A percentile compares a stretch with the other conserved stretches of the same genome.
These are phyloP conservation scores for Salicornia ramosissima DNA, from an alignment of 148 eudicot species.

Conservation along the genomic window DNA sequence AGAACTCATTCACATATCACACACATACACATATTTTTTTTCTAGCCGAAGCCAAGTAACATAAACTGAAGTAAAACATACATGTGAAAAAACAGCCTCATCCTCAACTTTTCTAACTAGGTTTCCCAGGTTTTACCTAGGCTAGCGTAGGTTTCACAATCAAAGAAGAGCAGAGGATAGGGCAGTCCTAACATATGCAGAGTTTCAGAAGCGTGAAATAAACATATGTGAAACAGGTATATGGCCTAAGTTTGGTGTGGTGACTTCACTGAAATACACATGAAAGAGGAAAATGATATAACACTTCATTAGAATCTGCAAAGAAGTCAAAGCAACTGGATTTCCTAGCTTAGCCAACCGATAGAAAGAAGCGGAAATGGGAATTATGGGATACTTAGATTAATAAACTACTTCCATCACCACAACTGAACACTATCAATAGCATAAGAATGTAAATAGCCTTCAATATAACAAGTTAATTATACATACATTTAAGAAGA, in stretches of 20 bases:
- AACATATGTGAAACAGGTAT: not conserved
- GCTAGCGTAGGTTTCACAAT: no score
- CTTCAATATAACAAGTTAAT: not conserved
- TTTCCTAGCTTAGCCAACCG: not conserved
- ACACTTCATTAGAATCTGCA: not conserved
- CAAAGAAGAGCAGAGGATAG: no score
- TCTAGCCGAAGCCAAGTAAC: no score
- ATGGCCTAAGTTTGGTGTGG: not conserved
- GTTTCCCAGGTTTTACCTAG: no score
- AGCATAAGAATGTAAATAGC: not conserved
- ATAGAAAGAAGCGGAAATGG: not conserved
- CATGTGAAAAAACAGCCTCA: no score
- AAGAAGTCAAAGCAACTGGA: not conserved
- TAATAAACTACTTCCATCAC: not conserved
- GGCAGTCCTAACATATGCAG: no score
- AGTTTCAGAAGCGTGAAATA: not conserved
- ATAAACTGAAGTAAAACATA: no score
- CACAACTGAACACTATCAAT: not conserved
- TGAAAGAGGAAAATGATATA: not conserved
- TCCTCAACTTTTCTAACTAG: no score
- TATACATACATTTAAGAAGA: not conserved
- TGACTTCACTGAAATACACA: not conserved
- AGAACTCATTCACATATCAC: no score
- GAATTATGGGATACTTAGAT: not conserved
- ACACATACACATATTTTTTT: no score